phyloP scores from a whole-genome alignment of 1,284 basidiomycete species.

The Kalmanozyma brasiliensis region DNA sequence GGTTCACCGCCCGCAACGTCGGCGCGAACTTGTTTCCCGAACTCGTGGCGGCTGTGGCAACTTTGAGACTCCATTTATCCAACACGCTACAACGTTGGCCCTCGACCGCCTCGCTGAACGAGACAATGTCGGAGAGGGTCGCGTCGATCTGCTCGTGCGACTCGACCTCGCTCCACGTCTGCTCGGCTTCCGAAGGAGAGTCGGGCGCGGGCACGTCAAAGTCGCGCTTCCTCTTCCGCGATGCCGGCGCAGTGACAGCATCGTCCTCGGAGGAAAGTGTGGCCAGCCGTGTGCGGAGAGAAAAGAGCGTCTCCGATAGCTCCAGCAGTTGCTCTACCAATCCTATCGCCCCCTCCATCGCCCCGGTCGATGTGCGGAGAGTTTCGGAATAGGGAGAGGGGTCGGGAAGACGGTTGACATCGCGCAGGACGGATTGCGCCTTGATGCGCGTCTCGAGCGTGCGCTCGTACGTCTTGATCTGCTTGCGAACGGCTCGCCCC shows the following conservation, averaged over 20 bases:
- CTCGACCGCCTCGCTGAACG: slow-evolving; percentile 27
- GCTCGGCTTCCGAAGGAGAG: slow-evolving; percentile 20
- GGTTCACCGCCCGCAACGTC: slow-evolving; percentile 57
- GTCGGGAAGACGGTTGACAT: slow-evolving; percentile 41
- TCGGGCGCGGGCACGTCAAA: slow-evolving; percentile 28
- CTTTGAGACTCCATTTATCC: slow-evolving; percentile 56
- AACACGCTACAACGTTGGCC: slow-evolving; percentile 39
- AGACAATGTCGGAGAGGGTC: slow-evolving; percentile 24
- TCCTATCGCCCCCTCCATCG: slow-evolving; percentile 15
- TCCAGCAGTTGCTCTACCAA: slow-evolving; percentile 38
- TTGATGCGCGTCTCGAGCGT: slow-evolving; percentile 59
- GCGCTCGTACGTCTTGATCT: slow-evolving; percentile 57
- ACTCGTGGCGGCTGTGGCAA: slow-evolving; percentile 38
- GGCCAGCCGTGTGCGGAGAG: slow-evolving; percentile 18
- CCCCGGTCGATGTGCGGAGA: slow-evolving; percentile 6
- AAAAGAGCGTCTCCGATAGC: slow-evolving; percentile 41
- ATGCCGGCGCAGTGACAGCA: slow-evolving; percentile 9
- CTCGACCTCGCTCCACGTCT: slow-evolving; percentile 32
- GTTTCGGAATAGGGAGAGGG: slow-evolving; percentile 12
- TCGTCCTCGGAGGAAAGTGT: slow-evolving; percentile 4
- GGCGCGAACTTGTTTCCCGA: slow-evolving; percentile 40
- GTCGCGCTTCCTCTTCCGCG: slow-evolving; percentile 42
- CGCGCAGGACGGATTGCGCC: slow-evolving; percentile 48
- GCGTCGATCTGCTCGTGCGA: slow-evolving; percentile 38
- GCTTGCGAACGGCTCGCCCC: slow-evolving; percentile 56